Evolutionary conservation across 345 rosid species (phyloP).

Genomic region (Euphorbia lathyris): DNA sequence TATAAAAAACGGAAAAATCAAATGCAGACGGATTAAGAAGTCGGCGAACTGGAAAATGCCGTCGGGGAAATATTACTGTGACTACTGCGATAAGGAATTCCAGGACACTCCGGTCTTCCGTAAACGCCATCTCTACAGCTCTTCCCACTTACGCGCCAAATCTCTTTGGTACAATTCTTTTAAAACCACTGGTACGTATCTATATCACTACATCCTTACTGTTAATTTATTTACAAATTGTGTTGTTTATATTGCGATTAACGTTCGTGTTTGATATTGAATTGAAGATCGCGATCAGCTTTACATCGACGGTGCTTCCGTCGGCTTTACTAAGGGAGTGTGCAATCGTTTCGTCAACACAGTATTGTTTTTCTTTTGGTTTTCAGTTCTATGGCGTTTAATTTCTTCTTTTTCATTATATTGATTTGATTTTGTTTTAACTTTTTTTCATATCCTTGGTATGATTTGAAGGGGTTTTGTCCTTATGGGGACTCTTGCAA

Average conservation of each 20-base stretch:
- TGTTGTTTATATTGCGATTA: not conserved
- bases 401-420: not conserved
- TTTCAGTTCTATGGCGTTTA: not conserved
- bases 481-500: slow-evolving; percentile 79
- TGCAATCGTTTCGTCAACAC: slow-evolving; percentile 69
- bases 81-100: slow-evolving; percentile 91
- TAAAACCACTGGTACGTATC: slow-evolving; percentile 13
- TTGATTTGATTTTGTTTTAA: not conserved
- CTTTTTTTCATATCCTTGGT: not conserved
- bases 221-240: not conserved
- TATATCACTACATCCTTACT: not conserved
- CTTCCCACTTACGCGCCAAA: slow-evolving; percentile 79
- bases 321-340: slow-evolving; percentile 36
- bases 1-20: not conserved
- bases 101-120: slow-evolving; percentile 75
- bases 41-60: slow-evolving; percentile 39
- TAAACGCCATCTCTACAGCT: slow-evolving; percentile 79
- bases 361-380: slow-evolving; percentile 26
- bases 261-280: not conserved
- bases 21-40: not conserved
- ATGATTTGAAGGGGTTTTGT: slow-evolving; percentile 62
- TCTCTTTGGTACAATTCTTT: slow-evolving; percentile 64
- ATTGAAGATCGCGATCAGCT: slow-evolving; percentile 27
- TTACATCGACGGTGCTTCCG: slow-evolving; percentile 8
- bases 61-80: slow-evolving; percentile 72